Percentiles rank a stretch among this genome's conserved stretches.
Conservation (phyloP, 2,329 filamentous ascomycete species). For the Alternaria triticina region DNA sequence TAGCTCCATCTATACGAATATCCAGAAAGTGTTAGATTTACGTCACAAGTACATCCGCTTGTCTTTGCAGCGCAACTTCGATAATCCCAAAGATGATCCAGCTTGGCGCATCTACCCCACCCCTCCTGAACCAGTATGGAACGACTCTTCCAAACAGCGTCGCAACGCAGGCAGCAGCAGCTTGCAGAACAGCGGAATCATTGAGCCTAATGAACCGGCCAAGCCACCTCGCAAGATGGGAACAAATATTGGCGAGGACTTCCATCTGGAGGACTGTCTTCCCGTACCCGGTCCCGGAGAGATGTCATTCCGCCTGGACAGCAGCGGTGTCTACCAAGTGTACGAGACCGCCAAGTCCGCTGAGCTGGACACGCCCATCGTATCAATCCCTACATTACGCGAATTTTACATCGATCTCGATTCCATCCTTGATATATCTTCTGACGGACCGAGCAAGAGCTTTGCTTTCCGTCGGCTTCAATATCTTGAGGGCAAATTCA, state of each 20-base stretch:
- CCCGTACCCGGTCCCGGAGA: conserved; percentile 75
- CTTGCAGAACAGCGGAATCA: conserved; percentile 47
- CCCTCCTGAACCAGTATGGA: conserved; percentile 90
- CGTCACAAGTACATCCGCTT: conserved; percentile 87
- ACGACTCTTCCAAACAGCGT: conserved; percentile 61
- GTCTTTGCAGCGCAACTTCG: conserved; percentile 79
- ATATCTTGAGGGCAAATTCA: conserved; percentile 96
- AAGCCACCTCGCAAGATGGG: conserved; percentile 78
- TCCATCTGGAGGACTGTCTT: conserved; percentile 77
- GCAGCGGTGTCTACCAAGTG: conserved; percentile 89
- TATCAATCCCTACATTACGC: conserved; percentile 87
- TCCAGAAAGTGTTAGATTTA: conserved; percentile 86
- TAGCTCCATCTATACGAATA: conserved; percentile 84
- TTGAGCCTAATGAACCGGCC: conserved; percentile 40
- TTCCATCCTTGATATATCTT: conserved; percentile 83
- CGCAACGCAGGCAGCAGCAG: conserved; percentile 47
- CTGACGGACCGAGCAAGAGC: conserved; percentile 94
- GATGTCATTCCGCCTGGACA: conserved; percentile 80
- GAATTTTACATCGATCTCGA: conserved; percentile 98
- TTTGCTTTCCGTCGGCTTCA: conserved; percentile 94
- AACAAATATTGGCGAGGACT: conserved; percentile 90
- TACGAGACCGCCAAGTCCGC: conserved; percentile 73
- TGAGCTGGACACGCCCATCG: conserved; percentile 70
- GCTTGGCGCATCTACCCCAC: conserved; percentile 90
- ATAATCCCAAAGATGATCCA: conserved; percentile 86